These are phyloP conservation scores for Mortierella sp. DNA, from an alignment of 371 early-diverging fungal species.

Conservation along the genomic window DNA sequence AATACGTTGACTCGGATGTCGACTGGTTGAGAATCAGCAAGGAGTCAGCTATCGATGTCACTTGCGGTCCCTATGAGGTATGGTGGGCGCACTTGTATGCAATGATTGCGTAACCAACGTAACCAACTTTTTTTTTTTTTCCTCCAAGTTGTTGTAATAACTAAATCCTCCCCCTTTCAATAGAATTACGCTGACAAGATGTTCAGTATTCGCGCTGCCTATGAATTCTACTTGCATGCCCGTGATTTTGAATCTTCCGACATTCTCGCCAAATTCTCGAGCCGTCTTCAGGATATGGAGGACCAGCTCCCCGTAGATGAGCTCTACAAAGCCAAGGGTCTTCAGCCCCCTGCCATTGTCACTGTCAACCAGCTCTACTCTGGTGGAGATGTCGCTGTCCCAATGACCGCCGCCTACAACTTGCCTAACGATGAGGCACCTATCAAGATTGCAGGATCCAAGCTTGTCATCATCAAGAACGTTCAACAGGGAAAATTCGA, in stretches of 20 bases:
- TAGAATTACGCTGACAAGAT: slow-evolving; percentile 78
- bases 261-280: slow-evolving; percentile 77
- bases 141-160: no score
- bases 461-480: slow-evolving; percentile 85
- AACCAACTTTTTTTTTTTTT: background rate
- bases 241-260: slow-evolving; percentile 75
- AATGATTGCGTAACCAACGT: no score
- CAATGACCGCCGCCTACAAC: slow-evolving; percentile 87
- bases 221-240: slow-evolving; percentile 80
- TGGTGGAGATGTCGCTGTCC: slow-evolving; percentile 82
- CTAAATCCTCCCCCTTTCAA: background rate
- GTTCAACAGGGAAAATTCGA: slow-evolving; percentile 84
- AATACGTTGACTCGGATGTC: slow-evolving; percentile 78
- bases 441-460: slow-evolving; percentile 79
- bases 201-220: slow-evolving; percentile 77
- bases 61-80: slow-evolving; percentile 84
- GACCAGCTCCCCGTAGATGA: slow-evolving; percentile 80
- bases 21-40: slow-evolving; percentile 80
- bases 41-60: slow-evolving; percentile 68
- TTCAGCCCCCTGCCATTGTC: slow-evolving; percentile 81
- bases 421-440: slow-evolving; percentile 88
- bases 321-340: slow-evolving; percentile 74
- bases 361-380: slow-evolving; percentile 84
- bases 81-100: no score
- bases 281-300: slow-evolving; percentile 77